Evolutionary conservation across 306 rosid species (phyloP).

Genomic region (Cicer yamashitae): DNA sequence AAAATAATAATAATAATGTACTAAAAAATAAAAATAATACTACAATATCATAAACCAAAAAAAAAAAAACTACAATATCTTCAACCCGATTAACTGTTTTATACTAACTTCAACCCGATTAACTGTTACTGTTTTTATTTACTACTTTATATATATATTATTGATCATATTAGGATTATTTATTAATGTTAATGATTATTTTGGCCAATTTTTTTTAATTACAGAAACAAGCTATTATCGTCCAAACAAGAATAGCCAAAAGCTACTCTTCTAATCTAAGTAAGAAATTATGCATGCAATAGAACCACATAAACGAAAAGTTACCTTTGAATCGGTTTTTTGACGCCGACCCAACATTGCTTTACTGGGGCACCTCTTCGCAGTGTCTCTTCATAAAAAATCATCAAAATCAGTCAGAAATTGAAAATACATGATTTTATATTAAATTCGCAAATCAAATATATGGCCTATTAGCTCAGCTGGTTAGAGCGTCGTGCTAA

Average conservation of each 20-base stretch:
- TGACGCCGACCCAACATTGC: slow-evolving; percentile 78
- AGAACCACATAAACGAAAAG: not conserved
- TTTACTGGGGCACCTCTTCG: slow-evolving; percentile 57
- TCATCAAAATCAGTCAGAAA: not conserved
- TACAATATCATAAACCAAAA: no score
- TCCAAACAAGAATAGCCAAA: not conserved
- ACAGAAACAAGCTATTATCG: no score
- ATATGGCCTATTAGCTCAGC: slow-evolving; percentile 48
- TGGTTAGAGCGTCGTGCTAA: slow-evolving; percentile 57
- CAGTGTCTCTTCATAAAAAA: slow-evolving; percentile 61
- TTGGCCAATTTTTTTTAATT: no score
- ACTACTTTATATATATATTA: no score
- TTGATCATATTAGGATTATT: not conserved
- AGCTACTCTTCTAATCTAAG: not conserved
- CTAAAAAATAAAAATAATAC: not conserved
- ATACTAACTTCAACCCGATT: no score
- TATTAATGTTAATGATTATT: not conserved
- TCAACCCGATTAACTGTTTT: no score
- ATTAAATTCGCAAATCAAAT: fast-evolving
- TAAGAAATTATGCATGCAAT: not conserved
- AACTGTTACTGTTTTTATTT: no score
- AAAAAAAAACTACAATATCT: no score
- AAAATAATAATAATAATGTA: no score
- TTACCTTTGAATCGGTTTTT: slow-evolving; percentile 62
- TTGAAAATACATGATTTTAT: fast-evolving